Evolutionary conservation across 192 early-diverging fungal species (phyloP).

Genomic region (Pilaira anomala): DNA sequence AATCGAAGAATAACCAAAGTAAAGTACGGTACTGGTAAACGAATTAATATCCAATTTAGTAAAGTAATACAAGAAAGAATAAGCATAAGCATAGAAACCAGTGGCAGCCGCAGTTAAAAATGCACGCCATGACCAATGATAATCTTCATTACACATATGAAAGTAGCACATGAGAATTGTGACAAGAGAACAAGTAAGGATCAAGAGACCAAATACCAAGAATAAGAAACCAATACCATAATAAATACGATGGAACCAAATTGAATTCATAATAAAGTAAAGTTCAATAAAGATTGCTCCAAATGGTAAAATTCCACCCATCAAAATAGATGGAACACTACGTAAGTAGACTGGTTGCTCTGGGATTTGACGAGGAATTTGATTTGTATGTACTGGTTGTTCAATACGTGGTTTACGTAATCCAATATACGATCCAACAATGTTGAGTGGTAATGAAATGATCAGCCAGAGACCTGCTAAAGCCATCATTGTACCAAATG

Average conservation of each 20-base stretch:
- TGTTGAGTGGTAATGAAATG: constrained; percentile 78
- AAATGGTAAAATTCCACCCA: constrained; percentile 88
- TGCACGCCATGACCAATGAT: constrained; percentile 86
- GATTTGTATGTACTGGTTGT: constrained; percentile 83
- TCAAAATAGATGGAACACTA: constrained; percentile 65
- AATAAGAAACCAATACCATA: constrained; percentile 93
- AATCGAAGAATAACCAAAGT: constrained; percentile 87
- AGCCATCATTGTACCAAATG: constrained; percentile 81
- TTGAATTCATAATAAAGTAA: constrained; percentile 93
- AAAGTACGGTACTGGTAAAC: constrained; percentile 73
- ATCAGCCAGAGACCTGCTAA: constrained; percentile 79
- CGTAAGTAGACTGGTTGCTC: constrained; percentile 81
- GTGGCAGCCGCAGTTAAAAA: constrained; percentile 85
- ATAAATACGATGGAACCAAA: constrained; percentile 92
- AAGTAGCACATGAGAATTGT: constrained; percentile 88
- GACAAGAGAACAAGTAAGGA: constrained; percentile 82
- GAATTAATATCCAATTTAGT: constrained; percentile 76
- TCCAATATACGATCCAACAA: constrained; percentile 72
- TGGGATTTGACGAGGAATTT: constrained; percentile 91
- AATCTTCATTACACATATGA: constrained; percentile 82
- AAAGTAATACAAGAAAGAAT: constrained; percentile 85
- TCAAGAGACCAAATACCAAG: constrained; percentile 81
- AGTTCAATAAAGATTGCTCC: constrained; percentile 94
- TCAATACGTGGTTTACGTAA: constrained; percentile 67
- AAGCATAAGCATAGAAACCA: constrained; percentile 84